A percentile compares a stretch with the other conserved stretches of the same genome.
phyloP scores from a whole-genome alignment of 2,329 filamentous ascomycete species.

The Tricladium varicosporioides region DNA sequence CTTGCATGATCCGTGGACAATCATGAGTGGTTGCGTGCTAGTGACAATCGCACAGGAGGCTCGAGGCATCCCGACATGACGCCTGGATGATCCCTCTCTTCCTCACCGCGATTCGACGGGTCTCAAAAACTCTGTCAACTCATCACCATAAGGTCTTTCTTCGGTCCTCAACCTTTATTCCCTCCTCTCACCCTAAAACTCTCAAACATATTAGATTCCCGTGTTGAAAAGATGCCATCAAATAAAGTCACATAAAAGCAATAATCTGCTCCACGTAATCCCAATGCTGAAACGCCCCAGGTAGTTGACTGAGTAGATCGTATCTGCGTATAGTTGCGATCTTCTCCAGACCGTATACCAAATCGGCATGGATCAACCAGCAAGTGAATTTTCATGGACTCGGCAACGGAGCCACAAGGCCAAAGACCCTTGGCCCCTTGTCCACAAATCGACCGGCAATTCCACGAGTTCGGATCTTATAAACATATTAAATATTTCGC shows the following conservation, averaged over 20 bases:
- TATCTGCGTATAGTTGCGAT: background rate
- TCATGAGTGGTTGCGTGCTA: background rate
- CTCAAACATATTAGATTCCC: background rate
- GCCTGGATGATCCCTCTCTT: background rate
- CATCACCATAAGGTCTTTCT: no score
- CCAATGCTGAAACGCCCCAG: constrained; percentile 14
- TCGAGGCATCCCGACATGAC: background rate
- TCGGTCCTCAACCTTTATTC: no score
- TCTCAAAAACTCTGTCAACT: no score
- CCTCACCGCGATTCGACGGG: background rate
- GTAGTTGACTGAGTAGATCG: constrained; percentile 7
- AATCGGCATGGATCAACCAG: background rate
- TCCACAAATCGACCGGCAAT: no score
- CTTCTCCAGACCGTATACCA: background rate
- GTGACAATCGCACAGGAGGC: background rate
- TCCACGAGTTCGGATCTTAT: no score
- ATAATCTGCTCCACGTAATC: background rate
- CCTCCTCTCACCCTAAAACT: no score
- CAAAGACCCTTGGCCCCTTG: background rate
- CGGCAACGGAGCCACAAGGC: background rate
- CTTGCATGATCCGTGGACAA: background rate
- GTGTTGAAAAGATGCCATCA: background rate
- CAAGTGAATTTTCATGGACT: background rate
- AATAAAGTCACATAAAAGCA: background rate
- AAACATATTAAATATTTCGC: no score